Base-by-base conservation (phyloP, 1,139 yeast species). In the Magnusiomyces magnusii region DNA sequence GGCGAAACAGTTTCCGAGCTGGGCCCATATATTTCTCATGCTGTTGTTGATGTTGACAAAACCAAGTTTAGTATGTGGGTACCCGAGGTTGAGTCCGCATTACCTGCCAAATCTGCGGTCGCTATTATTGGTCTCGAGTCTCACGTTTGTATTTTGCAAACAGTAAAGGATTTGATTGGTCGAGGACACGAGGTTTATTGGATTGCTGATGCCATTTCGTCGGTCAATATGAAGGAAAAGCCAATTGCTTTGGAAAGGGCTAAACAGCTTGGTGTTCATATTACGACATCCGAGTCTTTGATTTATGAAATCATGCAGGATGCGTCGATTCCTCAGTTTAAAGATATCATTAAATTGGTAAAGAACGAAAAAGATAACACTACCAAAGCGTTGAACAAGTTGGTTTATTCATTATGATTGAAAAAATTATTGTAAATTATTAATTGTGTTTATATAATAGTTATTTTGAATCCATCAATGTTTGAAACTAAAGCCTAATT, bases 281-380 rank as follows among this genome's bases (percentile, higher is more conserved):
- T 69, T 63, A 27, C 73, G 66, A 61, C 75, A 60, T 52, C 72
- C 65, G 60, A 77, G 68, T 57, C 69, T 66, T 61, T 79, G 76
- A 63, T 80, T 68, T 62, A 71, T 68, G 61, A 69, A 66, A 64
- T 79, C 79, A 57, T 68, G 75, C 52, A 69, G 66, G 55, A 78
- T 69, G 64, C 83, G 3, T 44, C 58, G 27, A 51, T 62, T 52
- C 64, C 58, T 19, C 57, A 61, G 53, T 66, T 66, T 55, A 61
- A 60, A 47, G 49, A 58, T 23, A 60, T 66, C 25, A 58, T 64
- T n/a, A 52, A 61, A n/a, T 58, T 66, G 25, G 63, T 66, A 50
- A 66, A 66, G 59, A 59, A 59, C 19, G 64, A 62, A 42, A 60
- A 55, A 55, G 47, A 47, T 15, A 55, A 60, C 49, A 64, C 62